A percentile compares a stretch with the other conserved stretches of the same genome.
phyloP scores from a whole-genome alignment of 495 filamentous ascomycete genomes.

The Parachaetomium inaequale region DNA sequence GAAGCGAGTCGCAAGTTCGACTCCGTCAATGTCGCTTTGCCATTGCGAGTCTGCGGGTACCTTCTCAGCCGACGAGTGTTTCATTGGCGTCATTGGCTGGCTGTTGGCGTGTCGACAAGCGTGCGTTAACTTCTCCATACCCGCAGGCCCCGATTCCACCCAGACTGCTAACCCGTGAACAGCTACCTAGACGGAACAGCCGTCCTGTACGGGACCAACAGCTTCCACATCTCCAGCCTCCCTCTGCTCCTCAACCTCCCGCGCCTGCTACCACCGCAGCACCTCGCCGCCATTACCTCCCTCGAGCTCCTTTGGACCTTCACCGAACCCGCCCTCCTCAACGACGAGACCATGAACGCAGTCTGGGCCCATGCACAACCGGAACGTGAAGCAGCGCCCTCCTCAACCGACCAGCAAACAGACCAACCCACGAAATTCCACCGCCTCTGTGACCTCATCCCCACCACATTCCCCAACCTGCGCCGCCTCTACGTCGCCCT shows the following conservation, averaged over 20 bases:
- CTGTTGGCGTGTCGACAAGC: conserved; percentile 24
- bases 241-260: conserved; percentile 12
- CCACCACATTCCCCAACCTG: neutral
- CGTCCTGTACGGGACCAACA: conserved; percentile 25
- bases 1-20: neutral
- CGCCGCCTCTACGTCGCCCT: conserved; percentile 9
- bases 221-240: conserved; percentile 18
- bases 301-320: conserved; percentile 19
- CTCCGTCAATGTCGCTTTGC: neutral
- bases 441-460: neutral
- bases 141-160: neutral
- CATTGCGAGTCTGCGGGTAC: neutral
- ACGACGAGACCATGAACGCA: neutral
- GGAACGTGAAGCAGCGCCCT: too few relatives aligned
- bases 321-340: neutral
- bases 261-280: conserved; percentile 6
- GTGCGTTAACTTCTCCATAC: conserved; percentile 4
- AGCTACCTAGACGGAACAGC: conserved; percentile 24
- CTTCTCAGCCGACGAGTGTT: neutral
- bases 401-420: neutral
- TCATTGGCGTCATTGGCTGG: conserved; percentile 25
- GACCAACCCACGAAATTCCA: neutral
- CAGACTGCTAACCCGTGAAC: neutral
- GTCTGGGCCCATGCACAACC: too few relatives aligned
- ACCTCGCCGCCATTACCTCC: conserved; percentile 11